phyloP scores from a whole-genome alignment of 192 early-diverging fungal genomes.

The Mortierella antarctica region DNA sequence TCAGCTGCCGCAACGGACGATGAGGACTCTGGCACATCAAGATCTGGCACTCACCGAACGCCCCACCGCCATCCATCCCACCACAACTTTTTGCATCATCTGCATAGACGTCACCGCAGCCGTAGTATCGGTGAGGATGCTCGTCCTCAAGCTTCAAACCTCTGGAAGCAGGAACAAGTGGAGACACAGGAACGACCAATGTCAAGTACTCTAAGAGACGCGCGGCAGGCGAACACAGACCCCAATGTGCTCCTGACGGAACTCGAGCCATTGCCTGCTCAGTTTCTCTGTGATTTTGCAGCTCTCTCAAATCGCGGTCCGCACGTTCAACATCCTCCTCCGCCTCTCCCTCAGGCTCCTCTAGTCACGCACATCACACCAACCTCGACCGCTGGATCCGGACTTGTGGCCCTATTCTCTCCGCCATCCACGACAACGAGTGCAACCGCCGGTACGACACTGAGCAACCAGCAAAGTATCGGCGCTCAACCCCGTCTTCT shows the following conservation, averaged over 20 bases:
- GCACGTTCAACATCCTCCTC: not conserved
- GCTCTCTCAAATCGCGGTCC: slow-evolving; percentile 1
- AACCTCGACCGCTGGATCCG: slow-evolving; percentile 2
- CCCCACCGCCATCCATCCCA: slow-evolving; percentile 1
- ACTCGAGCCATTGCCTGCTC: slow-evolving; percentile 18
- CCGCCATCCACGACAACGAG: not conserved
- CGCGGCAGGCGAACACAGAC: slow-evolving; percentile 12
- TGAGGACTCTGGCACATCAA: slow-evolving; percentile 31
- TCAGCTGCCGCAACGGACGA: slow-evolving; percentile 27
- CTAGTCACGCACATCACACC: slow-evolving; percentile 10
- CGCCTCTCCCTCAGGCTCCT: not conserved
- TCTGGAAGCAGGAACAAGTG: not conserved
- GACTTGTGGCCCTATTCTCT: not conserved
- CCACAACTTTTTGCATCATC: slow-evolving; percentile 12
- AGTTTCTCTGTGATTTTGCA: slow-evolving; percentile 13
- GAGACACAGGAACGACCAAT: not conserved
- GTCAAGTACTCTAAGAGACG: slow-evolving; percentile 22
- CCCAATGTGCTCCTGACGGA: slow-evolving; percentile 25
- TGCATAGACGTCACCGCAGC: slow-evolving; percentile 21
- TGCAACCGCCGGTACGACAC: not conserved
- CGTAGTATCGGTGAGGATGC: slow-evolving; percentile 21
- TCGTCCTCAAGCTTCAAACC: not conserved
- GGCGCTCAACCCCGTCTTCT: not conserved
- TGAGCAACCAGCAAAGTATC: not conserved
- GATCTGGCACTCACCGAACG: not conserved